These are phyloP conservation scores for Kwoniella mangroviensis DNA, from an alignment of 768 basidiomycete species.

Conservation along the genomic window DNA sequence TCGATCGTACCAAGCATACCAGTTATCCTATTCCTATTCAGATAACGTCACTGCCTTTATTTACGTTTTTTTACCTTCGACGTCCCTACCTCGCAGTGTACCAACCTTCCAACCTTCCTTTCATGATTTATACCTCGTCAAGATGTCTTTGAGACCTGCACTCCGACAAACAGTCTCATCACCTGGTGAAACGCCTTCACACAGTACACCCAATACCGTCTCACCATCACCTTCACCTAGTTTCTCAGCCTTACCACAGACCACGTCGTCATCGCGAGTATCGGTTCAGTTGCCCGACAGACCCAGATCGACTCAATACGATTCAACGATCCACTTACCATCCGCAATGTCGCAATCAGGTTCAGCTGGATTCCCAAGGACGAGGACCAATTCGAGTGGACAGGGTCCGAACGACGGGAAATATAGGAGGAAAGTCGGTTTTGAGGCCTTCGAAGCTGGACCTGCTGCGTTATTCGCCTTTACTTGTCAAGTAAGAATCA, in stretches of 20 bases:
- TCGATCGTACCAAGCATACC: too few species aligned
- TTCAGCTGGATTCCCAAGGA: constrained; percentile 44
- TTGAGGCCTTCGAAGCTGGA: constrained; percentile 58
- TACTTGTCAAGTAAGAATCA: constrained; percentile 46
- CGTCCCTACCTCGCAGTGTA: neutral
- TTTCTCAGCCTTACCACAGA: constrained; percentile 12
- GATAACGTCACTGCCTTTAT: constrained; percentile 12
- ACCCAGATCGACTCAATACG: constrained; percentile 16
- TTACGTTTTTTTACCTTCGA: neutral
- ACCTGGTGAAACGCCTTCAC: constrained; percentile 25
- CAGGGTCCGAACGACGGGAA: constrained; percentile 41
- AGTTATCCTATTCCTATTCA: constrained; percentile 1
- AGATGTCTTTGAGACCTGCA: constrained; percentile 32
- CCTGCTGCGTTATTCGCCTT: constrained; percentile 56
- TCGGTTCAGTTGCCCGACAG: constrained; percentile 27
- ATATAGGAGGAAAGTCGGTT: constrained; percentile 58
- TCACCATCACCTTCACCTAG: constrained; percentile 27
- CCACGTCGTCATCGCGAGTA: constrained; percentile 30
- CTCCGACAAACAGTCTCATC: constrained; percentile 40
- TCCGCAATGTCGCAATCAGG: constrained; percentile 32
- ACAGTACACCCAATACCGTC: constrained; percentile 2
- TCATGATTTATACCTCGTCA: neutral
- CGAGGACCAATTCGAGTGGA: constrained; percentile 48
- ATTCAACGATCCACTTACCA: constrained; percentile 17
- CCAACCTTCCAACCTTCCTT: constrained; percentile 9